A percentile compares a stretch with the other conserved stretches of the same genome.
These are phyloP conservation scores for Asterochloris erici DNA, from an alignment of 139 green algal species.

Conservation along the genomic window DNA sequence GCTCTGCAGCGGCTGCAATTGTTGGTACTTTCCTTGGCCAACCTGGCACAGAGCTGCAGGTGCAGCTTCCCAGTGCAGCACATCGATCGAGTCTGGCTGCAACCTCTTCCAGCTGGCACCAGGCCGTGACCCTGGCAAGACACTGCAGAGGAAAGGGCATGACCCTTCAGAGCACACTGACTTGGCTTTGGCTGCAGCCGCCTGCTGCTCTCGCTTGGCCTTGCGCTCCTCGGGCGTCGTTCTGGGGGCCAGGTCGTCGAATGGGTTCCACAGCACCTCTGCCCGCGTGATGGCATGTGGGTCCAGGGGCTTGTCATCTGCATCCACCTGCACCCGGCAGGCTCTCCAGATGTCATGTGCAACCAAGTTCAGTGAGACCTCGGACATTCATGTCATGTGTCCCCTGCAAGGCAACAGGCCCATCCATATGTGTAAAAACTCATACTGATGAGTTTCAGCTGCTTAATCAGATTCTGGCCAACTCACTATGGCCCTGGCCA, in stretches of 20 bases:
- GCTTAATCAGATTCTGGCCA: neutral
- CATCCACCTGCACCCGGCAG: constrained; percentile 1
- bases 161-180: neutral
- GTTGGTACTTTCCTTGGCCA: neutral
- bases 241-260: constrained; percentile 91
- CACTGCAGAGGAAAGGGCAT: too few species aligned
- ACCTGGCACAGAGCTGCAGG: neutral
- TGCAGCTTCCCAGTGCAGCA: neutral
- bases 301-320: constrained; percentile 44
- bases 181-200: neutral
- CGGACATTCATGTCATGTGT: neutral
- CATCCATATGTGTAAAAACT: neutral
- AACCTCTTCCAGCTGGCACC: neutral
- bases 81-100: neutral
- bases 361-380: neutral
- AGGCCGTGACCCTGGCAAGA: neutral
- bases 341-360: neutral
- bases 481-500: neutral
- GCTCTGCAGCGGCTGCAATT: neutral
- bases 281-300: constrained; percentile 57
- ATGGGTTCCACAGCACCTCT: constrained; percentile 94
- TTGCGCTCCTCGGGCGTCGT: constrained; percentile 30
- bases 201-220: constrained; percentile 13
- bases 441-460: neutral
- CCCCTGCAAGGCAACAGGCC: too few species aligned